Evolutionary conservation across 768 basidiomycete genomes (phyloP).

Genomic region (button mushroom (Agaricus bisporus)): DNA sequence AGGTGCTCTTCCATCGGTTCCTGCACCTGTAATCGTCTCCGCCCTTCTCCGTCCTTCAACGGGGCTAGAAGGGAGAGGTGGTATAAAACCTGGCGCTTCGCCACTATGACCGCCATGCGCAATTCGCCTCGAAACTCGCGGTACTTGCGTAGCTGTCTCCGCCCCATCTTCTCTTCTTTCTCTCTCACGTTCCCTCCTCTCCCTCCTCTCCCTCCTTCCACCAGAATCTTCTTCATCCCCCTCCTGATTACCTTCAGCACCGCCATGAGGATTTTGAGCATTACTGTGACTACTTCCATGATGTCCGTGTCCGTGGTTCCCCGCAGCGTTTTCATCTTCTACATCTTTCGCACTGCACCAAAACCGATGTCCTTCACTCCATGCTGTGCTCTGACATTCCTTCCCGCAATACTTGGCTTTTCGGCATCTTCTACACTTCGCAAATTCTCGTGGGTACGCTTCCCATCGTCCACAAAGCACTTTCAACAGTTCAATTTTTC

Average conservation of each 20-base stretch:
- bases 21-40: slow-evolving; percentile 14
- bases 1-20: background rate
- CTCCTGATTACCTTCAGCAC: background rate
- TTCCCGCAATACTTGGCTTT: slow-evolving; percentile 99
- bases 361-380: slow-evolving; percentile 94
- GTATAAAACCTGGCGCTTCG: background rate
- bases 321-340: slow-evolving; percentile 33
- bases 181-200: background rate
- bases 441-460: slow-evolving; percentile 86
- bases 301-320: slow-evolving; percentile 7
- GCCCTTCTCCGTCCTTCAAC: slow-evolving; percentile 14
- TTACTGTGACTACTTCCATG: background rate
- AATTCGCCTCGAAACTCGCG: background rate
- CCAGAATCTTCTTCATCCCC: slow-evolving; percentile 6
- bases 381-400: slow-evolving; percentile 93
- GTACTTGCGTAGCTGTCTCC: slow-evolving; percentile 6
- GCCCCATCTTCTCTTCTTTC: slow-evolving; percentile 7
- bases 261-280: background rate
- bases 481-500: slow-evolving; percentile 19
- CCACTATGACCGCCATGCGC: background rate
- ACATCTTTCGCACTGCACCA: slow-evolving; percentile 75
- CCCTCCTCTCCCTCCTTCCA: slow-evolving; percentile 7
- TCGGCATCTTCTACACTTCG: slow-evolving; percentile 91
- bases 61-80: slow-evolving; percentile 3
- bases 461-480: slow-evolving; percentile 98